Evolutionary conservation across 106 monocot genomes (phyloP), one percentile per base, ranked within the genome.

Genomic region (Dendrobium chrysotoxum): DNA sequence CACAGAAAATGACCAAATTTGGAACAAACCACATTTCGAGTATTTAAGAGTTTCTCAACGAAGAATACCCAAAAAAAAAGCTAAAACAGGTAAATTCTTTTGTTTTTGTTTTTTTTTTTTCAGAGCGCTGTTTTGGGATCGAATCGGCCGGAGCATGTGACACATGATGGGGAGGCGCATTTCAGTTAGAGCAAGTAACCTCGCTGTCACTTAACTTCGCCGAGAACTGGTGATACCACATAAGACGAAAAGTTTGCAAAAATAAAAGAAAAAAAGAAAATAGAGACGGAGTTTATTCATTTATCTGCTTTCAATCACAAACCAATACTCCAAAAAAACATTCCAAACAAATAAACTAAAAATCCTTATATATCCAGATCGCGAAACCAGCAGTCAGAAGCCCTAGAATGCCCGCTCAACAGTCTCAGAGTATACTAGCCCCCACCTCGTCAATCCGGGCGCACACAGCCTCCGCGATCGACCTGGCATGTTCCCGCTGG

Each of bases 381-480:
- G 53, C 58, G 23, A 74, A n/a, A 75, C 28, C 65, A 64, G 76
- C 41, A 5, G 9, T 18, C 53, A 31, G 13, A 72, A 66, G 28
- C 67, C 31, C 68, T 45, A 79, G 20, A 58, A 17, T 79, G 65
- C 64, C 35, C 40, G 20, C 15, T 79, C 66, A 47, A 50, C 78
- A 28, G 44, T 53, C 40, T 10, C 68, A 42, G 17, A 47, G 46
- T 40, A 46, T 71, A 47, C 42, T 21, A 58, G 57, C 53, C 15
- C 79, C 61, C 53, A 95, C 95, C 92, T 92, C 88, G 31, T 89
- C 77, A 81, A 98, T 84, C 85, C 95, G 81, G 30, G 74, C 28
- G 81, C 88, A 95, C 58, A 98, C 88, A 50, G 88, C 98, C 64
- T 90, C 82, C 16, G 91, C 92, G 80, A 99, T 95, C 58, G 89